Base-by-base conservation (phyloP, 495 filamentous ascomycete species). In the Saxophila tyrrhenica region DNA sequence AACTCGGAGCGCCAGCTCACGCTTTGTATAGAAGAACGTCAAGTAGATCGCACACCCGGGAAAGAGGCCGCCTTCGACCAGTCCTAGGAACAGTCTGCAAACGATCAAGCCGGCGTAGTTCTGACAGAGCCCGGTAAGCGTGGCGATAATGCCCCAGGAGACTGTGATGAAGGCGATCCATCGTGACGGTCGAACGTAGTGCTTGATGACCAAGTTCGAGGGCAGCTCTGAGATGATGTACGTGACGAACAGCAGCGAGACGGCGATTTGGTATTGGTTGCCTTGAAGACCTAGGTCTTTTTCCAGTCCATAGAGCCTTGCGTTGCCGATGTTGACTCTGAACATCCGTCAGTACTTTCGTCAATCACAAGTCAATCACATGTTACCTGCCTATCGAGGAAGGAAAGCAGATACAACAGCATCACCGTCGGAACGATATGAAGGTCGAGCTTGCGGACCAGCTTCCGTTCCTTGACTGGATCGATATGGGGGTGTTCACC, bases 121-220 rank as follows among this genome's bases (percentile, higher is more conserved):
- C 19, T 81, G 72, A 0, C 86, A 80, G 19, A 95, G 76, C 0
- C 91, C 91, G 86, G 94, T 94, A 16, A 74, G 79, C 3, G 82
- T 80, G 83, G 94, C 95, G 54, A 77, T 79, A 49, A 87, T 77
- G 3, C 90, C 91, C 79, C 81, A 84, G 3, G 72, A 49, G 0
- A 77, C 45, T 75, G 83, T 83, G 49, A 81, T 81, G 8, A 67
- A 55, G 0, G 77, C 72, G 59, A 84, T 25, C 55, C 69, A 73
- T 42, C 68, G 45, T 23, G 63, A 60, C 1, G 70, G 70, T 10
- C 61, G 54, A n/a, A 67, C 45, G 41, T 67, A 44, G 15, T 56
- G 74, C 70, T 96, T 96, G 53, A 97, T 80, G 20, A 97, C 69
- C 48, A 96, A 67, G 66, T 97, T 96, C 41, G 89, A 94, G 32